Evolutionary conservation across 2,329 filamentous ascomycete species (phyloP).

Genomic region (Cadophora sp.): DNA sequence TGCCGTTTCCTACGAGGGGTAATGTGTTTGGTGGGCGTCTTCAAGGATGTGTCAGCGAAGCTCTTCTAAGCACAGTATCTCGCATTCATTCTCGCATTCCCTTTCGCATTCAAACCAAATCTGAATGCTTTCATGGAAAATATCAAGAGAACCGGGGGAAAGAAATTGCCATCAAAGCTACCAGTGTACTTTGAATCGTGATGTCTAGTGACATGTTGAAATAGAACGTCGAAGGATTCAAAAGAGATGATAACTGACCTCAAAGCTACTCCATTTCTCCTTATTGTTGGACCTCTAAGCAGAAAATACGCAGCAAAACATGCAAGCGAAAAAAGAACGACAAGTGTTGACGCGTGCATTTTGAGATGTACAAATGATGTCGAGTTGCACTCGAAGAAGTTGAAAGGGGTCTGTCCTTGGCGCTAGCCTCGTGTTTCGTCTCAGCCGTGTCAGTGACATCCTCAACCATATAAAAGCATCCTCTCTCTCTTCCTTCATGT

Average conservation of each 20-base stretch:
- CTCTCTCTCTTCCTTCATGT: conserved; percentile 12
- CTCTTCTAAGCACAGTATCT: conserved; percentile 1
- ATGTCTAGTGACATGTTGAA: neutral
- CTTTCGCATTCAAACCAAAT: neutral
- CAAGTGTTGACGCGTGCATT: conserved; percentile 38
- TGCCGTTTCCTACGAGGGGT: conserved; percentile 65
- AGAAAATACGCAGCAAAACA: conserved; percentile 28
- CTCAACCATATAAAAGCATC: conserved; percentile 5
- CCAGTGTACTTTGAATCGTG: no score
- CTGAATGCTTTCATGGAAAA: no score
- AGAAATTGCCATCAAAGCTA: neutral
- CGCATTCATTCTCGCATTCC: neutral
- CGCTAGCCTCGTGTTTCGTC: conserved; percentile 35
- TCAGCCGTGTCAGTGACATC: conserved; percentile 23
- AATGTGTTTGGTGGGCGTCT: conserved; percentile 45
- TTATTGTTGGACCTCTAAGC: conserved; percentile 37
- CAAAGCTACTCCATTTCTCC: conserved; percentile 40
- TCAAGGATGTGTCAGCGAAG: conserved; percentile 23
- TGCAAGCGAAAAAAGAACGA: conserved; percentile 26
- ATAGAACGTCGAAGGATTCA: neutral
- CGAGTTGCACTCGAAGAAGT: neutral
- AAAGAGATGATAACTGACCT: conserved; percentile 34
- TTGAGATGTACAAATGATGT: conserved; percentile 6
- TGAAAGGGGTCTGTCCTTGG: conserved; percentile 3
- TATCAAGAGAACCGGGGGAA: neutral